Conservation (phyloP, 2,329 filamentous ascomycete species). For the Pseudocercospora musae region DNA sequence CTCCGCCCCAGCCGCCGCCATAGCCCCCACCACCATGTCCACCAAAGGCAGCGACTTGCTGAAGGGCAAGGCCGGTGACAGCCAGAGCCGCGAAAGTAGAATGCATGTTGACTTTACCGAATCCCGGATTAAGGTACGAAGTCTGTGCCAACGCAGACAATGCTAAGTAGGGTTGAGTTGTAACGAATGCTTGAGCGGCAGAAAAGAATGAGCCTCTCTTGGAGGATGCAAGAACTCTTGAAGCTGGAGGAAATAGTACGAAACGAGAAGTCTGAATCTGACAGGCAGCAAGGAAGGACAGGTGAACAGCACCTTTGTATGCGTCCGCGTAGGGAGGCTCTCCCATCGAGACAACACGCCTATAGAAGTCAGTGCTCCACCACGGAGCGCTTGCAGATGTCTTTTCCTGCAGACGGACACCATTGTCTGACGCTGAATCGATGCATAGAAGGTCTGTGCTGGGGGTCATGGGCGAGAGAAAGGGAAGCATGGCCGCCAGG, state of each 20-base stretch:
- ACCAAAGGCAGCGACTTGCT: conserved; percentile 46
- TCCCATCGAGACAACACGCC: background rate
- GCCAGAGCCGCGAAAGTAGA: conserved; percentile 15
- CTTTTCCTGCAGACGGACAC: conserved; percentile 3
- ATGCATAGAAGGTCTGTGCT: conserved; percentile 13
- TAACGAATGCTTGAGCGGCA: conserved; percentile 33
- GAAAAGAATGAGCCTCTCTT: conserved; percentile 47
- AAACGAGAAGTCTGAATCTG: conserved; percentile 4
- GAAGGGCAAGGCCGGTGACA: conserved; percentile 36
- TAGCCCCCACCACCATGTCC: conserved; percentile 4
- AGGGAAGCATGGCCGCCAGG: conserved; percentile 17
- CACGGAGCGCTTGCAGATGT: conserved; percentile 10
- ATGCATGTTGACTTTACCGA: conserved; percentile 15
- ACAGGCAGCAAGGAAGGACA: conserved; percentile 29
- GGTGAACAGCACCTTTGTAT: conserved; percentile 37
- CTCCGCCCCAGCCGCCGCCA: conserved; percentile 43
- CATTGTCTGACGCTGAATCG: conserved; percentile 16
- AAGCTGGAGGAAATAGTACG: conserved; percentile 7
- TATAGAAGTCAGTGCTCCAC: conserved; percentile 11
- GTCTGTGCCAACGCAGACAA: conserved; percentile 10
- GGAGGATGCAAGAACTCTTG: conserved; percentile 24
- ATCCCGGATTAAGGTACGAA: conserved; percentile 4
- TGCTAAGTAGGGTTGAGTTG: background rate
- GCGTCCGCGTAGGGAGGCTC: conserved; percentile 2
- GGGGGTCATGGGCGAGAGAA: conserved; percentile 15